Base-by-base conservation (phyloP, 2,329 filamentous ascomycete genomes). In the Phialemoniopsis sp. region DNA sequence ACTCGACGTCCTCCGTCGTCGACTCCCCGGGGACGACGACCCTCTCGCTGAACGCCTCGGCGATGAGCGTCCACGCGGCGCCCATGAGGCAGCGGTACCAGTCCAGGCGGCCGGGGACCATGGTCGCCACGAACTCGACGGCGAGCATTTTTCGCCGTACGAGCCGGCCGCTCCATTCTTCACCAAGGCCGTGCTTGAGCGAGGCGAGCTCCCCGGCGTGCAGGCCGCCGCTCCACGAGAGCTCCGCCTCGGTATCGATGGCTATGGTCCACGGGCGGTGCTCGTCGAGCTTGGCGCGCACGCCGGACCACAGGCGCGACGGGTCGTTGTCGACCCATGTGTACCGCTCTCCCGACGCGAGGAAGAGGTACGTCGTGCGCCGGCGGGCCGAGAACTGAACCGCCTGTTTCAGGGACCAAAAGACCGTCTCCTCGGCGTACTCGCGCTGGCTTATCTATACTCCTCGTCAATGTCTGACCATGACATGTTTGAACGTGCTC, bases 61-160 rank as follows among this genome's bases (percentile, higher is more conserved):
- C 74, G 55, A 93, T 91, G 36, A 91, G 73, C 1, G 86, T 67
- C 70, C 70, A 74, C 1, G 68, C 63, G n/a, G 70, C 73, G 52
- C 71, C 67, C 62, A 67, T 64, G 52, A 74, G 53, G 36, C 58
- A 58, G 13, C 49, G 49, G 46, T 73, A 74, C 67, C 64, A 70
- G 1, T 45, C 49, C 32, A 71, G 48, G 28, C 64, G 57, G 7
- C 52, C 52, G 4, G 51, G 46, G 1, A 67, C 59, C 64, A 68
- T 68, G 6, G 65, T 66, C 8, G 63, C 68, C 9, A 73, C 56
- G 41, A 66, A 59, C 52, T 72, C 68, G 34, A 73, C 60, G 4
- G 62, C 63, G 4, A 73, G 50, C 64, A 71, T 63, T 50, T 62
- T 55, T n/a, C 59, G 37, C 13, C 36, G 48, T 8, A 70, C 63